Percentiles rank a stretch among this genome's conserved stretches.
These are phyloP conservation scores for Chrysoporthe cubensis DNA, from an alignment of 2,329 filamentous ascomycete genomes.

Conservation along the genomic window DNA sequence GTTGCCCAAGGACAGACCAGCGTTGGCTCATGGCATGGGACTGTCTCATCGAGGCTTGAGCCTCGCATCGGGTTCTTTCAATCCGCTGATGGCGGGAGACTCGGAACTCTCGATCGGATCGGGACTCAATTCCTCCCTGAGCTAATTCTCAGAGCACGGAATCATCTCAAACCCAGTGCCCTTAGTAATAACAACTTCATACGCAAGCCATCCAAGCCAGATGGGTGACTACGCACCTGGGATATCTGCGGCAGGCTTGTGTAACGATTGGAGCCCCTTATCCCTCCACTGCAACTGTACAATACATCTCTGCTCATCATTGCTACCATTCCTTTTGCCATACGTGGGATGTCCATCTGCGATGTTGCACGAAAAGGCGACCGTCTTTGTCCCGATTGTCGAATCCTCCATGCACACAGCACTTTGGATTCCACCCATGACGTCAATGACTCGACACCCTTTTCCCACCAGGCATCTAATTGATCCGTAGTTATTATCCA, in stretches of 20 bases:
- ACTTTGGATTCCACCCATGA: neutral
- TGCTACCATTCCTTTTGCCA: neutral
- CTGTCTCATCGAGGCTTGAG: conserved; percentile 7
- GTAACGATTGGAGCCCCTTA: too few relatives aligned
- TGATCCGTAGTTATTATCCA: neutral
- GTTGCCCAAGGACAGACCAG: neutral
- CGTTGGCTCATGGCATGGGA: neutral
- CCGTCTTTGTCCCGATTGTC: neutral
- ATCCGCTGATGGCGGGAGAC: neutral
- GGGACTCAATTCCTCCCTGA: neutral
- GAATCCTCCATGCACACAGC: neutral
- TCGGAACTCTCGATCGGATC: conserved; percentile 1
- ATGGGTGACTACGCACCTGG: too few relatives aligned
- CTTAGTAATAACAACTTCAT: neutral
- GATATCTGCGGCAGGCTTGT: too few relatives aligned
- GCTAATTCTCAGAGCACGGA: neutral
- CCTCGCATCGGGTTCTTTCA: conserved; percentile 1
- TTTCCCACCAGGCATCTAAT: neutral
- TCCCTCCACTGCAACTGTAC: neutral
- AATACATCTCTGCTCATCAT: neutral
- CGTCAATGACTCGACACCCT: conserved; percentile 15
- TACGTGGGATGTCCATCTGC: neutral
- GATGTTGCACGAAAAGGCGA: neutral
- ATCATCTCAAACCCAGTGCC: neutral
- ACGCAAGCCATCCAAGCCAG: too few relatives aligned